Conservation (phyloP, 2,329 filamentous ascomycete genomes). For the Drechslera avenae region DNA sequence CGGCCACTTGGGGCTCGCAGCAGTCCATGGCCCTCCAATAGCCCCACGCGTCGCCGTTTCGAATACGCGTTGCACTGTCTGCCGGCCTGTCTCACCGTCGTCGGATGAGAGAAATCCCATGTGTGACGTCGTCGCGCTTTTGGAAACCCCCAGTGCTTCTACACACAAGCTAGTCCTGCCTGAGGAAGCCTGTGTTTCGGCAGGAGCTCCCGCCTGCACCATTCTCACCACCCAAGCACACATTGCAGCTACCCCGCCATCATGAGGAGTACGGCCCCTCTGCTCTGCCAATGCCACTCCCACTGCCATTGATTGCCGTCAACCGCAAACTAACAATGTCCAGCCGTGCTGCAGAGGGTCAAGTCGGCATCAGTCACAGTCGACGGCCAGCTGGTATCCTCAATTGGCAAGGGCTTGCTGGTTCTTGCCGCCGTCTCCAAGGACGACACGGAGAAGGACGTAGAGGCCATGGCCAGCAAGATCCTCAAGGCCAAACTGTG, state of each 20-base stretch:
- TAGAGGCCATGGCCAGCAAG: slow-evolving; percentile 80
- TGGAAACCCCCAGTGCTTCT: not conserved
- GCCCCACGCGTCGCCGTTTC: slow-evolving; percentile 23
- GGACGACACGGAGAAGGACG: slow-evolving; percentile 87
- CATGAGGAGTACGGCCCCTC: slow-evolving; percentile 30
- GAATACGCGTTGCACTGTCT: slow-evolving; percentile 12
- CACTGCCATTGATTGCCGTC: slow-evolving; percentile 21
- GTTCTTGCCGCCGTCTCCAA: slow-evolving; percentile 91
- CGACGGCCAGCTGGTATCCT: slow-evolving; percentile 85
- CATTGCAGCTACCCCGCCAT: slow-evolving; percentile 18
- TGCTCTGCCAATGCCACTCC: not conserved
- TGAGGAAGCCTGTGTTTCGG: not conserved
- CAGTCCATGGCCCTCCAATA: not conserved
- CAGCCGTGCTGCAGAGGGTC: slow-evolving; percentile 91
- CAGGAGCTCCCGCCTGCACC: not conserved
- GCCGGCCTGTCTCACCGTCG: slow-evolving; percentile 10
- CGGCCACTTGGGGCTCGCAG: slow-evolving; percentile 6
- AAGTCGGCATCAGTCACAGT: slow-evolving; percentile 95
- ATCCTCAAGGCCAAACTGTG: slow-evolving; percentile 89
- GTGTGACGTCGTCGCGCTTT: slow-evolving; percentile 10
- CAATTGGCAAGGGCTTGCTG: slow-evolving; percentile 86
- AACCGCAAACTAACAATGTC: slow-evolving; percentile 28
- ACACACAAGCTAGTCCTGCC: not conserved
- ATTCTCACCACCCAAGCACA: slow-evolving; percentile 4
- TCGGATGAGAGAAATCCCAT: slow-evolving; percentile 9